These are phyloP conservation scores for Schoenoplectus triqueter DNA, from an alignment of 202 grass and related monocot species.

Conservation along the genomic window DNA sequence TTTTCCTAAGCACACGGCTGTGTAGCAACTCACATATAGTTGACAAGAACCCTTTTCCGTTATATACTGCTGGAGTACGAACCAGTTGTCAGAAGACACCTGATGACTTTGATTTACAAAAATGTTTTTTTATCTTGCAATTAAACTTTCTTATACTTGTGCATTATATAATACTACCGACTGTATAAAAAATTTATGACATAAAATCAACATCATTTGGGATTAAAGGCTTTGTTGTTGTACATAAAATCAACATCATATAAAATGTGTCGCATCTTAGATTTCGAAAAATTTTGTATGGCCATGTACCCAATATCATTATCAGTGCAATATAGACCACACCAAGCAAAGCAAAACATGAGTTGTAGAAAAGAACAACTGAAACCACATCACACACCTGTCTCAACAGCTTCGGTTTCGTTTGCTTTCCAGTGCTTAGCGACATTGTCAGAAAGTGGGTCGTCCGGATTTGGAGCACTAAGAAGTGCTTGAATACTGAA, in stretches of 20 bases:
- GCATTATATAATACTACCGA: neutral
- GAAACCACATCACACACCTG: slow-evolving; percentile 45
- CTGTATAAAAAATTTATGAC: neutral
- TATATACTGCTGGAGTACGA: neutral
- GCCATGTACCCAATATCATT: neutral
- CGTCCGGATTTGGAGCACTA: slow-evolving; percentile 83
- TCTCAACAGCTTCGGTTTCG: slow-evolving; percentile 89
- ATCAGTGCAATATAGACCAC: slow-evolving; percentile 3
- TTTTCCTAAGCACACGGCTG: neutral
- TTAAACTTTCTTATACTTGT: neutral
- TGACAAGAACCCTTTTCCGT: neutral
- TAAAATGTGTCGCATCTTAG: neutral
- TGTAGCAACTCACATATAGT: neutral
- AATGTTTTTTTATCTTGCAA: neutral
- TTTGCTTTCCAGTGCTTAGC: slow-evolving; percentile 95
- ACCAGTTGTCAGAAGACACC: neutral
- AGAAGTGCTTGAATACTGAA: slow-evolving; percentile 86
- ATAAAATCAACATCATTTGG: neutral
- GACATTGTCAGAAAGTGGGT: slow-evolving; percentile 86
- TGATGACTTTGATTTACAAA: too few relatives aligned
- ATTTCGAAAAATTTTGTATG: neutral
- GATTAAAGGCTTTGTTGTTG: too few relatives aligned
- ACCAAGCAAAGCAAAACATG: neutral
- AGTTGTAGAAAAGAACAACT: neutral
- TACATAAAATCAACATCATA: neutral